Conservation (phyloP, 1,139 yeast genomes). For the Pichia sp. region DNA sequence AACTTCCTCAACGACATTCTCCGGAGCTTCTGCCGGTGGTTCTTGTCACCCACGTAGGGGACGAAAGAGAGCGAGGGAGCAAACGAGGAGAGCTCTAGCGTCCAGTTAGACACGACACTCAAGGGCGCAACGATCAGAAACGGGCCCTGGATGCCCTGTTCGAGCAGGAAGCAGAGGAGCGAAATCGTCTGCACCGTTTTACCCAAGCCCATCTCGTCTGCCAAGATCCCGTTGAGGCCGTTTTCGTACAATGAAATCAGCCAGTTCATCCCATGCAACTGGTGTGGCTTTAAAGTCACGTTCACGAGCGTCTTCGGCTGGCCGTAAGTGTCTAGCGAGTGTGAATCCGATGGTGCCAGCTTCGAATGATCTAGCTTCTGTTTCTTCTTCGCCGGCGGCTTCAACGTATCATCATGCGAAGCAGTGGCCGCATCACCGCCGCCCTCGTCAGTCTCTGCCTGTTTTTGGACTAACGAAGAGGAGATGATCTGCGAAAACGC, state of each 20-base stretch:
- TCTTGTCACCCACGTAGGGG: constrained; percentile 64
- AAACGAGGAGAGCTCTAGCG: constrained; percentile 61
- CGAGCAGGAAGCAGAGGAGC: constrained; percentile 69
- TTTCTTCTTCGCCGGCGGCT: constrained; percentile 6
- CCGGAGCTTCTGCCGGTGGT: constrained; percentile 46
- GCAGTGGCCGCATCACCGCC: no score
- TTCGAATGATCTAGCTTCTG: constrained; percentile 4
- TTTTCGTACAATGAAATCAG: constrained; percentile 80
- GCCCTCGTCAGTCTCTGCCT: background rate
- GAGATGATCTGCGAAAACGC: constrained; percentile 23
- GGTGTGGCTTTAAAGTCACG: constrained; percentile 73
- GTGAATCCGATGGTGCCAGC: background rate
- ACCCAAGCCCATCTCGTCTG: constrained; percentile 97
- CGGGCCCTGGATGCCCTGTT: constrained; percentile 78
- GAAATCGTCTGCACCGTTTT: constrained; percentile 87
- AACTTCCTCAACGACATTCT: constrained; percentile 33
- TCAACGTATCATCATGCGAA: background rate
- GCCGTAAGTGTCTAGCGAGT: constrained; percentile 7
- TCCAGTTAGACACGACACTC: constrained; percentile 85
- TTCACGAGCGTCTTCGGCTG: constrained; percentile 72
- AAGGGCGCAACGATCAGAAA: constrained; percentile 84
- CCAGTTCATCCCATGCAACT: constrained; percentile 90
- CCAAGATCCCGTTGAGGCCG: constrained; percentile 90
- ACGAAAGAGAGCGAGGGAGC: constrained; percentile 67
- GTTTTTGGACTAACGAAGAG: constrained; percentile 13